Percentiles rank a stretch among this genome's conserved stretches.
Conservation (phyloP, 306 rosid genomes). For the Quercus parvula region DNA sequence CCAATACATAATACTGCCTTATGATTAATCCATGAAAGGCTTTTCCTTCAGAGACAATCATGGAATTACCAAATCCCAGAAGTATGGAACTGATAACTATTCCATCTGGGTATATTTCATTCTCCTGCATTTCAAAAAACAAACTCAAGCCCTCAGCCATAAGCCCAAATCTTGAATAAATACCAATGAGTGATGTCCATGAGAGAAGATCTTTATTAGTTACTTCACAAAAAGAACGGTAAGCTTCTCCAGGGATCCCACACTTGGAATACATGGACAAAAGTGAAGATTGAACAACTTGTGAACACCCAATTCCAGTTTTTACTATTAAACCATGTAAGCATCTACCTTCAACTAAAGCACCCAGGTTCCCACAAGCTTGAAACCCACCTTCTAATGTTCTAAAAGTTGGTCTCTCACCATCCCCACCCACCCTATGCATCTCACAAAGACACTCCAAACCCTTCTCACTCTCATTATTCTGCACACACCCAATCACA, state of each 20-base stretch:
- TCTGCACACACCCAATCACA: conserved; percentile 61
- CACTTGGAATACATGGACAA: conserved; percentile 70
- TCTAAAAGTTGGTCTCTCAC: conserved; percentile 53
- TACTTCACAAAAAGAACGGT: conserved; percentile 45
- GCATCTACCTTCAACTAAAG: conserved; percentile 56
- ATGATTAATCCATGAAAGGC: conserved; percentile 60
- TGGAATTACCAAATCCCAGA: conserved; percentile 55
- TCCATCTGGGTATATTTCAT: conserved; percentile 49
- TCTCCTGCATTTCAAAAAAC: conserved; percentile 51
- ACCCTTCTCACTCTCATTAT: conserved; percentile 58
- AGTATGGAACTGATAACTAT: conserved; percentile 59
- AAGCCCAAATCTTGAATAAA: conserved; percentile 61
- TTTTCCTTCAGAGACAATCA: conserved; percentile 43
- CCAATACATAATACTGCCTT: conserved; percentile 32
- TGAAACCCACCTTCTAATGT: conserved; percentile 75
- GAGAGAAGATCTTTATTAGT: conserved; percentile 53
- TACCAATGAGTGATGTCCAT: conserved; percentile 63
- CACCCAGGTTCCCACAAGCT: conserved; percentile 64
- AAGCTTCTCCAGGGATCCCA: conserved; percentile 53
- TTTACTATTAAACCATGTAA: conserved; percentile 57
- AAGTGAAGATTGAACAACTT: conserved; percentile 48
- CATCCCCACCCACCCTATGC: conserved; percentile 51
- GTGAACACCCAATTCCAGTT: conserved; percentile 49
- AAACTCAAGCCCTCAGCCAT: conserved; percentile 46
- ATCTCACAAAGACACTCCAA: conserved; percentile 63